Conservation (phyloP, 2,329 filamentous ascomycete species). For the Microcyclosporella mali region DNA sequence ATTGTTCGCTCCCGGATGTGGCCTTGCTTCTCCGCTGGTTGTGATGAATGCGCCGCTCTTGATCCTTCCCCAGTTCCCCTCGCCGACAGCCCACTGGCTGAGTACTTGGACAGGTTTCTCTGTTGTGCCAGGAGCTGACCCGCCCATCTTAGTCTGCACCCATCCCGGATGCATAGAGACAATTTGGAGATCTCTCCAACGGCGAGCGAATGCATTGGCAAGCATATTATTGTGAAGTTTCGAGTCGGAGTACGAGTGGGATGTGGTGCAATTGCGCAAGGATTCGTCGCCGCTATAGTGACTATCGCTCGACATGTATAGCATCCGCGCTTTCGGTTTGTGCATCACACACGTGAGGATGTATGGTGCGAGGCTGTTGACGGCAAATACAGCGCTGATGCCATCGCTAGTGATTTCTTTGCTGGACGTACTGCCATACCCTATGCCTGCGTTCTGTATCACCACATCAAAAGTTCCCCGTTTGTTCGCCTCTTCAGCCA, state of each 20-base stretch:
- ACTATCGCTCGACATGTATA: conserved; percentile 1
- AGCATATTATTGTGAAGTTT: conserved; percentile 1
- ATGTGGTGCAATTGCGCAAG: not conserved
- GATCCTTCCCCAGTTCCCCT: not conserved
- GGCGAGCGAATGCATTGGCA: not conserved
- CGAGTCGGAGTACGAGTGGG: not conserved
- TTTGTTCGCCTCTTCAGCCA: not conserved
- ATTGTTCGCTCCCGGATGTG: not conserved
- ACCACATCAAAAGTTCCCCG: not conserved
- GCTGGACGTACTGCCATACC: not conserved
- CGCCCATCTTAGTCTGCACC: conserved; percentile 1
- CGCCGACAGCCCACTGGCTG: not conserved
- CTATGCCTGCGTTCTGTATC: conserved; percentile 1
- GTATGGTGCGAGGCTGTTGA: conserved; percentile 1
- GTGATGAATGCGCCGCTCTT: not conserved
- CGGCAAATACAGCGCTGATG: conserved; percentile 1
- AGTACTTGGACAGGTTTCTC: not conserved
- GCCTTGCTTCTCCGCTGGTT: not conserved
- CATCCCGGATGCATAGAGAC: conserved; percentile 1
- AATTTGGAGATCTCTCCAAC: not conserved
- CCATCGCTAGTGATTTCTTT: not conserved
- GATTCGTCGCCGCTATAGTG: conserved; percentile 1
- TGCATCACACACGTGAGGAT: conserved; percentile 1
- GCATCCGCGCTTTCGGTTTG: not conserved
- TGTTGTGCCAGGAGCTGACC: not conserved